Conservation (phyloP, 148 eudicot species). For the Rhododendron griersonianum region DNA sequence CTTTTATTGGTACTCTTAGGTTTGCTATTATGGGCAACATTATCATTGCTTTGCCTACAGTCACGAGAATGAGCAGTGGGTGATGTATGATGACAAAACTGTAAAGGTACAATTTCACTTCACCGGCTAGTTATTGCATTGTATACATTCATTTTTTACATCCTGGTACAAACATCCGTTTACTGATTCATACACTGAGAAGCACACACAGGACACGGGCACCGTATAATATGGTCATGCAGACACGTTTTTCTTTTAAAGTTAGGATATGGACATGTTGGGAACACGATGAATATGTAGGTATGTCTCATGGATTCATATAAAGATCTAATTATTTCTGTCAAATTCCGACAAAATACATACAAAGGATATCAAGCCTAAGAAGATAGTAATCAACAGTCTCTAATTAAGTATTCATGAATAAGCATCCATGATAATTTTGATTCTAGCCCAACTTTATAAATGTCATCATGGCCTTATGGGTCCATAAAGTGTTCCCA, state of each 20-base stretch:
- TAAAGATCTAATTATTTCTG: not conserved
- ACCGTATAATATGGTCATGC: not conserved
- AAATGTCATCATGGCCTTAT: not conserved
- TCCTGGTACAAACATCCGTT: not conserved
- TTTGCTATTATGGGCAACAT: conserved; percentile 97
- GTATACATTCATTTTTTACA: not conserved
- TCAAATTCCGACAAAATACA: not conserved
- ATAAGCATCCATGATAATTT: not conserved
- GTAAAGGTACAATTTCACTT: conserved; percentile 61
- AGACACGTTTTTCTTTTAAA: not conserved
- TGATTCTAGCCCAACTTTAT: not conserved
- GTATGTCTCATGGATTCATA: not conserved
- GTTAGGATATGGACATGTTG: not conserved
- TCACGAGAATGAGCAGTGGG: conserved; percentile 66
- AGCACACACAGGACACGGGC: not conserved
- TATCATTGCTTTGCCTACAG: conserved; percentile 94
- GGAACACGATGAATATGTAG: not conserved
- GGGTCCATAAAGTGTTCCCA: not conserved
- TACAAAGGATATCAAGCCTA: not conserved
- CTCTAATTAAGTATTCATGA: not conserved
- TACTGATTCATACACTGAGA: not conserved
- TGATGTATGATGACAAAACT: conserved; percentile 94
- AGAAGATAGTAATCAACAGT: not conserved
- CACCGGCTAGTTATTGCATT: not conserved
- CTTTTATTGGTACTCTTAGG: conserved; percentile 32